These are phyloP conservation scores for Pugionium cornutum DNA, from an alignment of 345 rosid species.

Conservation along the genomic window DNA sequence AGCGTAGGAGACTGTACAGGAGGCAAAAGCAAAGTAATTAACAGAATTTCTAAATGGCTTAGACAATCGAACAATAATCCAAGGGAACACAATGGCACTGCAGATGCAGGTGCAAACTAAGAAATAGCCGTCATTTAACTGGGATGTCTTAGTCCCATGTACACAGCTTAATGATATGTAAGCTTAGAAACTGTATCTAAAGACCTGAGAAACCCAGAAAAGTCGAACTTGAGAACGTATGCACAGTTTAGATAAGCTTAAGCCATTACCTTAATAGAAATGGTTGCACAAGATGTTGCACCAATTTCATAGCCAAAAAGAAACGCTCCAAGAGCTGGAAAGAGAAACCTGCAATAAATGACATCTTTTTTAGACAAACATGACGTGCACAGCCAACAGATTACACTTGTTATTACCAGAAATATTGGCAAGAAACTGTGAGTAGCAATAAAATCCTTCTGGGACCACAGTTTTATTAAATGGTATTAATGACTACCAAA, in stretches of 20 bases:
- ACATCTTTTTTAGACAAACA: constrained; percentile 21
- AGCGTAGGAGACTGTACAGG: constrained; percentile 68
- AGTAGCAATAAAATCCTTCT: not conserved
- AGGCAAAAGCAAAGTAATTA: constrained; percentile 26
- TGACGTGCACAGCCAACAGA: constrained; percentile 9
- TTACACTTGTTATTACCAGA: constrained; percentile 17
- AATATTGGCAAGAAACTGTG: constrained; percentile 4
- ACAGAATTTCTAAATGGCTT: not conserved
- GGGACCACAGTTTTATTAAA: constrained; percentile 11
- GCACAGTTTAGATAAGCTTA: constrained; percentile 10
- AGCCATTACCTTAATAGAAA: constrained; percentile 62
- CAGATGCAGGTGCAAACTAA: not conserved
- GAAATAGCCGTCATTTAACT: not conserved
- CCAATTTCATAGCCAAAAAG: constrained; percentile 98
- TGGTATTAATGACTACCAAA: constrained; percentile 11
- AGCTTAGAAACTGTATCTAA: not conserved
- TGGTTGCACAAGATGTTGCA: constrained; percentile 89
- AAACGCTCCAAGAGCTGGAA: constrained; percentile 95
- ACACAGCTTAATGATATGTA: constrained; percentile 1
- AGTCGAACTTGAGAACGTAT: not conserved
- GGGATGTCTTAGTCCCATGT: not conserved
- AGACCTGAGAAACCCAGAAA: constrained; percentile 2
- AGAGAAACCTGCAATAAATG: constrained; percentile 73
- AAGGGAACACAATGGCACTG: constrained; percentile 3
- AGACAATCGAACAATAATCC: not conserved